These are phyloP conservation scores for Rossbeevera mucosa DNA, from an alignment of 768 basidiomycete genomes.

Conservation along the genomic window DNA sequence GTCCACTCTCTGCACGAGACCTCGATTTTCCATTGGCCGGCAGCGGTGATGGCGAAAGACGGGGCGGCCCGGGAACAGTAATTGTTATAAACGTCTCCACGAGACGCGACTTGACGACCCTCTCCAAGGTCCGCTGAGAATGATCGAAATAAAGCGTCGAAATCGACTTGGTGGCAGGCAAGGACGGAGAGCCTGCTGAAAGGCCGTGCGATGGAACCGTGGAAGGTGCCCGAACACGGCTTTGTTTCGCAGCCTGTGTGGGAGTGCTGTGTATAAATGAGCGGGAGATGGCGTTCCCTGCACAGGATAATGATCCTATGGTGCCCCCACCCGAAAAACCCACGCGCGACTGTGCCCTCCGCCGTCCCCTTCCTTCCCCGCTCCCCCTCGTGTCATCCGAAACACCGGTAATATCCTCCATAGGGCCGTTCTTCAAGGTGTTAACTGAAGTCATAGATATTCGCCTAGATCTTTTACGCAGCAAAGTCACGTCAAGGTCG, in stretches of 20 bases:
- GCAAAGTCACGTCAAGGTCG: slow-evolving; percentile 61
- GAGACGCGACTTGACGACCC: slow-evolving; percentile 63
- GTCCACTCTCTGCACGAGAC: slow-evolving; percentile 26
- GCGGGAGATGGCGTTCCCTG: slow-evolving; percentile 13
- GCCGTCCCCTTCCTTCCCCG: slow-evolving; percentile 36
- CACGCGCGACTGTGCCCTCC: slow-evolving; percentile 43
- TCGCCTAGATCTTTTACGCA: slow-evolving; percentile 56
- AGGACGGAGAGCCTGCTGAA: slow-evolving; percentile 10
- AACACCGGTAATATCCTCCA: slow-evolving; percentile 38
- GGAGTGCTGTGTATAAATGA: slow-evolving; percentile 16
- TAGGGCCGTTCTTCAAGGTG: slow-evolving; percentile 43
- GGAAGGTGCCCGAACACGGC: slow-evolving; percentile 49
- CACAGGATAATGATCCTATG: slow-evolving; percentile 6
- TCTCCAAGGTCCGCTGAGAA: slow-evolving; percentile 67
- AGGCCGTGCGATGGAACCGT: slow-evolving; percentile 40
- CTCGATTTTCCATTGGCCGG: slow-evolving; percentile 20
- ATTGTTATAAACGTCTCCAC: slow-evolving; percentile 75
- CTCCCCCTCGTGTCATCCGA: slow-evolving; percentile 24
- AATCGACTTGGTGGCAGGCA: background rate
- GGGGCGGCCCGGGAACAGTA: slow-evolving; percentile 34
- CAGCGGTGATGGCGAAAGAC: slow-evolving; percentile 25
- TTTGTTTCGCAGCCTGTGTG: slow-evolving; percentile 33
- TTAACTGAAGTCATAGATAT: slow-evolving; percentile 55
- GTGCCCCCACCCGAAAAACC: slow-evolving; percentile 32
- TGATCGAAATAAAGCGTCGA: slow-evolving; percentile 46